These are phyloP conservation scores for Citrus australasica DNA, from an alignment of 345 rosid species.

Conservation along the genomic window DNA sequence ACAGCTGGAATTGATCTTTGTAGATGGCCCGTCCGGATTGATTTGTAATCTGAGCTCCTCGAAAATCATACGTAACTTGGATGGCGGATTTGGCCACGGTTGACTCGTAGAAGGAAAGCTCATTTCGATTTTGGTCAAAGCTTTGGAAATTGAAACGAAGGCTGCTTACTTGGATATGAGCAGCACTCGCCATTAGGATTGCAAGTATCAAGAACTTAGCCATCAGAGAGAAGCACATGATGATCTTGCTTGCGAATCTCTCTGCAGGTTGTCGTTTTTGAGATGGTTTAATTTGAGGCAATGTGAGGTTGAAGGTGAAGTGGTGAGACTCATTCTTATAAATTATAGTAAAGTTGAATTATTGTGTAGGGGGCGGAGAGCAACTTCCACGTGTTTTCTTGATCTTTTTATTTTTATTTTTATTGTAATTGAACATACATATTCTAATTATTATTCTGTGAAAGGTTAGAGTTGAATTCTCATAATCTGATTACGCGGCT, in stretches of 20 bases:
- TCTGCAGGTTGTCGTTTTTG: neutral
- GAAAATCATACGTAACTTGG: slow-evolving; percentile 49
- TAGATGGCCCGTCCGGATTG: slow-evolving; percentile 39
- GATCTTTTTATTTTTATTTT: neutral
- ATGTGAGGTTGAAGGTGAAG: neutral
- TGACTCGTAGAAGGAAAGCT: slow-evolving; percentile 8
- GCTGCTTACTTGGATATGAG: slow-evolving; percentile 19
- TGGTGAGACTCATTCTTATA: neutral
- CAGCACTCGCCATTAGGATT: slow-evolving; percentile 3
- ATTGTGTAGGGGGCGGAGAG: no score
- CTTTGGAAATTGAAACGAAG: slow-evolving; percentile 29
- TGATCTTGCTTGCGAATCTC: neutral
- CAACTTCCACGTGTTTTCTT: neutral
- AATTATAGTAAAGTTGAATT: neutral
- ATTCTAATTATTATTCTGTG: neutral
- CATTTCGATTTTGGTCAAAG: neutral
- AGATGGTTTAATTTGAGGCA: neutral
- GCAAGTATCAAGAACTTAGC: neutral
- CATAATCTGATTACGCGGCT: neutral
- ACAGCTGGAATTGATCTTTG: slow-evolving; percentile 24
- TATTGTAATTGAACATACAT: neutral
- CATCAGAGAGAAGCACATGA: neutral
- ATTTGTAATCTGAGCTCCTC: slow-evolving; percentile 20
- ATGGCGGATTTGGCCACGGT: slow-evolving; percentile 25
- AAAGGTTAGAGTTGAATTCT: neutral